Evolutionary conservation across 106 monocot genomes (phyloP).

Genomic region (Allium cepa): DNA sequence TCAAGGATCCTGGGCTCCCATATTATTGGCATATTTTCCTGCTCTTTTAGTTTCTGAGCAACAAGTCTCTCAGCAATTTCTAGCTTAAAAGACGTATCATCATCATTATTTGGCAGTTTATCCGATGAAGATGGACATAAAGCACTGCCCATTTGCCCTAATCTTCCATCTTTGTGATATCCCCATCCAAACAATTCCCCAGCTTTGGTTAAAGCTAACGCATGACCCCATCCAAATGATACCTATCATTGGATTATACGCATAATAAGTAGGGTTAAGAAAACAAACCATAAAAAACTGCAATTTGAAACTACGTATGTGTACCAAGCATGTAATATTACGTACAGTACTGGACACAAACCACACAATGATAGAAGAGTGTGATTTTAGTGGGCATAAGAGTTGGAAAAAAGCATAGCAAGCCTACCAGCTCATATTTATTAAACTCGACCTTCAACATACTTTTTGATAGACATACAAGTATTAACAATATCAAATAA

Average conservation of each 20-base stretch:
- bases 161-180: slow-evolving; percentile 57
- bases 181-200: slow-evolving; percentile 82
- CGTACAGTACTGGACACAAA: no score
- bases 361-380: no score
- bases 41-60: slow-evolving; percentile 47
- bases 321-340: no score
- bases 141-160: slow-evolving; percentile 50
- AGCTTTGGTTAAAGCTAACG: slow-evolving; percentile 51
- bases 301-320: not conserved
- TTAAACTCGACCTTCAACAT: no score
- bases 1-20: slow-evolving; percentile 57
- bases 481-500: no score
- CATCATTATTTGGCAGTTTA: slow-evolving; percentile 1
- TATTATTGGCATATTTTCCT: slow-evolving; percentile 74
- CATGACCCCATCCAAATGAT: slow-evolving; percentile 97
- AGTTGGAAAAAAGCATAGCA: no score
- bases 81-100: slow-evolving; percentile 13
- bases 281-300: not conserved
- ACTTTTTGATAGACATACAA: no score
- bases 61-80: slow-evolving; percentile 51
- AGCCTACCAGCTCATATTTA: no score
- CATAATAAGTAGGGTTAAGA: not conserved
- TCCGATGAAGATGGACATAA: slow-evolving; percentile 13
- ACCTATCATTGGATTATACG: slow-evolving; percentile 26
- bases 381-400: no score